Percentiles rank a stretch among this genome's conserved stretches.
Conservation (phyloP, 768 basidiomycete genomes). For the Termitomyces sp. region DNA sequence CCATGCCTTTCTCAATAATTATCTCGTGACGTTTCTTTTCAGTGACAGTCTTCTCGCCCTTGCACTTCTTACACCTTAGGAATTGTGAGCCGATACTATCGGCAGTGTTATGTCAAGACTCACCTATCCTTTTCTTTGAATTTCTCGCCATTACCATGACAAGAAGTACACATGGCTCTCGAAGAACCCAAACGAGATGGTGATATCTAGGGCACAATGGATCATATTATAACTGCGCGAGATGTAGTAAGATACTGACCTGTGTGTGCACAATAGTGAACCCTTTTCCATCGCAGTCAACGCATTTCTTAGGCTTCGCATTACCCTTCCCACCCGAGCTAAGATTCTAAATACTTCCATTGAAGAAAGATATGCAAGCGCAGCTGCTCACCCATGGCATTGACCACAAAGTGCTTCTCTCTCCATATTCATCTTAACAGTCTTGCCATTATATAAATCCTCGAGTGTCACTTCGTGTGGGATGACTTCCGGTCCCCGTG, state of each 20-base stretch:
- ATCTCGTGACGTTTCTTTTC: slow-evolving; percentile 91
- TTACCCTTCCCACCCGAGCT: slow-evolving; percentile 80
- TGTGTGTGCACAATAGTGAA: slow-evolving; percentile 57
- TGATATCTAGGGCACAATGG: slow-evolving; percentile 28
- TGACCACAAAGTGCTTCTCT: slow-evolving; percentile 70
- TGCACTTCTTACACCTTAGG: slow-evolving; percentile 90
- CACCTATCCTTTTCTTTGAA: slow-evolving; percentile 83
- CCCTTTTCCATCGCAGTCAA: slow-evolving; percentile 79
- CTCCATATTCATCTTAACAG: slow-evolving; percentile 84
- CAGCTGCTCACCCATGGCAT: slow-evolving; percentile 67
- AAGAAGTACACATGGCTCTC: slow-evolving; percentile 59
- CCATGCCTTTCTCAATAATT: slow-evolving; percentile 81
- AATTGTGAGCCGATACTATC: not conserved
- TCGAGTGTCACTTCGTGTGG: slow-evolving; percentile 85
- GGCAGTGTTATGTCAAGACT: slow-evolving; percentile 8
- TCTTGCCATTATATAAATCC: slow-evolving; percentile 90
- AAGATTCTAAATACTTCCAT: not conserved
- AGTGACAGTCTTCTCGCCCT: slow-evolving; percentile 75
- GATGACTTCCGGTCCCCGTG: slow-evolving; percentile 67
- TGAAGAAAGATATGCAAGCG: not conserved
- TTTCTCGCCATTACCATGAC: slow-evolving; percentile 62
- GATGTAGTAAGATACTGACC: slow-evolving; percentile 22
- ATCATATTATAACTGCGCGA: not conserved
- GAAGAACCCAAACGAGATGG: slow-evolving; percentile 43
- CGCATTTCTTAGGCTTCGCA: slow-evolving; percentile 82